Conservation (phyloP, 116 monocot species). For the Zostera marina region DNA sequence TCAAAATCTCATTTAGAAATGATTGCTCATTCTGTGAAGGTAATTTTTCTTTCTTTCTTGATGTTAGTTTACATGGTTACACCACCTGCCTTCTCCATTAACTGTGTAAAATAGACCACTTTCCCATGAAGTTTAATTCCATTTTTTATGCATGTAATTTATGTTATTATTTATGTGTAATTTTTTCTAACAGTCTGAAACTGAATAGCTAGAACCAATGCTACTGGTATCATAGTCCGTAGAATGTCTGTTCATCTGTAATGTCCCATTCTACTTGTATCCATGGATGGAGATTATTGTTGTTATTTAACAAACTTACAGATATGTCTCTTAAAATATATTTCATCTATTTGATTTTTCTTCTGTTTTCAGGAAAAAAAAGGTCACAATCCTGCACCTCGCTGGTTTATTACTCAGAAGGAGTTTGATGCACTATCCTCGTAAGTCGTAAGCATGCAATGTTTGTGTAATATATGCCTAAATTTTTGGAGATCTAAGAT, state of each 20-base stretch:
- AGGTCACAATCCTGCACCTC: slow-evolving; percentile 48
- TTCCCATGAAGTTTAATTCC: no score
- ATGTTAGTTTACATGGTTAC: neutral
- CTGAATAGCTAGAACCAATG: neutral
- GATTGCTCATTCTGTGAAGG: slow-evolving; percentile 29
- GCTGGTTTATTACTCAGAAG: slow-evolving; percentile 54
- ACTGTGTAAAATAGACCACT: no score
- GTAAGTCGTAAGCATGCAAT: slow-evolving; percentile 64
- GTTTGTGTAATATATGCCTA: neutral
- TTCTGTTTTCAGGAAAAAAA: slow-evolving; percentile 51
- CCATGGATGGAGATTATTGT: neutral
- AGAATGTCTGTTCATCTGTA: neutral
- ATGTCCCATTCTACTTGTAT: no score
- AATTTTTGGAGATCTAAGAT: neutral
- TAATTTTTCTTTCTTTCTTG: slow-evolving; percentile 4
- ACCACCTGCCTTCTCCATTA: neutral
- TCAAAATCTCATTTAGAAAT: slow-evolving; percentile 5
- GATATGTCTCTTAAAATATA: neutral
- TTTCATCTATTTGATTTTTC: neutral
- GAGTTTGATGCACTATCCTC: slow-evolving; percentile 84
- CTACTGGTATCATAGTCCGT: neutral
- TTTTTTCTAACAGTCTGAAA: no score
- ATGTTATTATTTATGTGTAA: no score
- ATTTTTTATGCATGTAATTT: no score
- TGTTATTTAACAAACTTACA: neutral